Conservation (phyloP, 495 filamentous ascomycete genomes). For the Penicillium argentinense region DNA sequence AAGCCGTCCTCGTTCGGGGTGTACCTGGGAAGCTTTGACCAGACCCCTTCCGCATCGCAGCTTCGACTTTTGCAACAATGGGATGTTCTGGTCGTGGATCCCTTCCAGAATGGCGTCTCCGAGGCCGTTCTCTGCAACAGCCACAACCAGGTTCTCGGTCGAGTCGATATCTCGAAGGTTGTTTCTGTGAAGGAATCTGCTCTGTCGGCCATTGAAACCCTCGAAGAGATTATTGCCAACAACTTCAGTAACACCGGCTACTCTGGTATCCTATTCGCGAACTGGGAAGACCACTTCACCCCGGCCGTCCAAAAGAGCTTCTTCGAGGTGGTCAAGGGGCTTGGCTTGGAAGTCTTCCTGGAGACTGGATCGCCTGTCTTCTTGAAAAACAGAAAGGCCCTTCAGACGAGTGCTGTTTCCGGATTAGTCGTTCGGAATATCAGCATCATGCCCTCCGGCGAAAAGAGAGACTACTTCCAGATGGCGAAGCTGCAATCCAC, state of each 20-base stretch:
- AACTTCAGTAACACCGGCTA: constrained; percentile 36
- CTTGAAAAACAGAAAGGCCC: constrained; percentile 37
- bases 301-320: constrained; percentile 35
- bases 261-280: constrained; percentile 49
- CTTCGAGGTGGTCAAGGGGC: constrained; percentile 31
- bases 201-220: constrained; percentile 30
- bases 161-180: constrained; percentile 41
- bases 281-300: constrained; percentile 43
- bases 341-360: constrained; percentile 49
- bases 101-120: constrained; percentile 38
- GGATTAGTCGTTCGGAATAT: constrained; percentile 52
- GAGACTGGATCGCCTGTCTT: constrained; percentile 51
- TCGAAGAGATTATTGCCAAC: constrained; percentile 30
- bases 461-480: constrained; percentile 53
- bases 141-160: constrained; percentile 34
- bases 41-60: constrained; percentile 33
- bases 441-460: constrained; percentile 45
- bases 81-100: constrained; percentile 51
- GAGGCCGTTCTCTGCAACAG: constrained; percentile 31
- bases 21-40: constrained; percentile 44
- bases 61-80: constrained; percentile 39
- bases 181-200: constrained; percentile 22
- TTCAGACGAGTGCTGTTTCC: constrained; percentile 36
- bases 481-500: constrained; percentile 39
- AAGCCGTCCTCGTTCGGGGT: constrained; percentile 50